Conservation (phyloP, 2,329 filamentous ascomycete species). For the Cadophora luteo-olivacea region DNA sequence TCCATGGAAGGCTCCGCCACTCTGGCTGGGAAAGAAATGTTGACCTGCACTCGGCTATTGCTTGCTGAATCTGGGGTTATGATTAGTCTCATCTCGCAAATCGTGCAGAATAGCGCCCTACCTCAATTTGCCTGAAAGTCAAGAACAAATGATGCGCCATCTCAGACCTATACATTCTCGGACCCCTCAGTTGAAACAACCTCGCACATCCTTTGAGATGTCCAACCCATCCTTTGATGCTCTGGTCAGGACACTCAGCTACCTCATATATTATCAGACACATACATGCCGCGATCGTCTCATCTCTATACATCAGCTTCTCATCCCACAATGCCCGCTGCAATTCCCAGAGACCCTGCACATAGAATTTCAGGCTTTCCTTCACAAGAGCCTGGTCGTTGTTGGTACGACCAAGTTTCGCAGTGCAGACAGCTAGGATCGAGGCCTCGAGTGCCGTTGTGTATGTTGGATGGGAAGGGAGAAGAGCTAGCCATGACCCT, state of each 20-base stretch:
- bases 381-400: conserved; percentile 39
- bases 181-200: conserved; percentile 45
- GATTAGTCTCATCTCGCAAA: neutral
- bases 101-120: neutral
- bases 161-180: conserved; percentile 43
- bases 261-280: conserved; percentile 46
- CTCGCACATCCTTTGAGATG: conserved; percentile 45
- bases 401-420: conserved; percentile 41
- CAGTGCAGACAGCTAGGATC: conserved; percentile 42
- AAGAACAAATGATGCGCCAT: conserved; percentile 46
- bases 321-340: conserved; percentile 46
- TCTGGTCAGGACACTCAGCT: conserved; percentile 46
- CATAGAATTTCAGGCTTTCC: conserved; percentile 46
- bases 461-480: conserved; percentile 38
- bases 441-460: conserved; percentile 43
- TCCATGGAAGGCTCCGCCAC: conserved; percentile 46
- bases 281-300: conserved; percentile 48
- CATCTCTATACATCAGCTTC: conserved; percentile 44
- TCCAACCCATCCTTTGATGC: conserved; percentile 42
- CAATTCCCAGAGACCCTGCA: conserved; percentile 45
- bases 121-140: conserved; percentile 42
- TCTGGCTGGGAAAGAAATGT: conserved; percentile 42
- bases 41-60: conserved; percentile 36
- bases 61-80: conserved; percentile 42
- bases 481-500: conserved; percentile 40